Percentiles rank a stretch among this genome's conserved stretches.
Evolutionary conservation across 371 early-diverging fungal species (phyloP).

Genomic region (Mucor sp.): DNA sequence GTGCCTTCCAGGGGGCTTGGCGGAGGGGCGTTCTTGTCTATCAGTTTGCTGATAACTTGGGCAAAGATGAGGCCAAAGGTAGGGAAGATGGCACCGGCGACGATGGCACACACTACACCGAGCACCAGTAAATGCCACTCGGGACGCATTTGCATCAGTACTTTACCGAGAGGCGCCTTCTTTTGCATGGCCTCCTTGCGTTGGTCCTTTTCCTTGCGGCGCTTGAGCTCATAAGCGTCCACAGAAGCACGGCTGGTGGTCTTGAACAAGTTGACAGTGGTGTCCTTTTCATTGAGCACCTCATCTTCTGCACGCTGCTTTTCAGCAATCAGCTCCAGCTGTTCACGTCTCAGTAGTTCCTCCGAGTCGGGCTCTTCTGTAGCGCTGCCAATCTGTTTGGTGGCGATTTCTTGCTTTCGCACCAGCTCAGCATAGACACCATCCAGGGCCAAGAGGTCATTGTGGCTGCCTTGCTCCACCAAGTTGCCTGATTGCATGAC

Average conservation of each 20-base stretch:
- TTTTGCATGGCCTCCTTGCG: conserved; percentile 43
- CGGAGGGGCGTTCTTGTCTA: conserved; percentile 19
- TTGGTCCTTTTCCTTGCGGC: conserved; percentile 44
- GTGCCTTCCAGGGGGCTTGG: conserved; percentile 52
- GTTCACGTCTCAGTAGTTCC: conserved; percentile 39
- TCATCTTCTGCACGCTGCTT: conserved; percentile 22
- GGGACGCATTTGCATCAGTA: conserved; percentile 37
- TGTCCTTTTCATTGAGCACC: conserved; percentile 24
- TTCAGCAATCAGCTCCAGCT: conserved; percentile 31
- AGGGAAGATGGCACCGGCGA: conserved; percentile 66
- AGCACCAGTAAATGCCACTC: conserved; percentile 42
- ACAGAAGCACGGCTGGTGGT: conserved; percentile 38
- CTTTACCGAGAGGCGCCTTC: conserved; percentile 51
- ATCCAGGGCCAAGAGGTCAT: conserved; percentile 52
- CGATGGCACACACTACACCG: conserved; percentile 49
- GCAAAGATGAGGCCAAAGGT: conserved; percentile 51
- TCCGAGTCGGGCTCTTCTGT: conserved; percentile 27
- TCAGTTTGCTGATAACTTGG: conserved; percentile 32
- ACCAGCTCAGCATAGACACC: conserved; percentile 64
- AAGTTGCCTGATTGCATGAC: conserved; percentile 76
- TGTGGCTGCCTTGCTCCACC: conserved; percentile 75
- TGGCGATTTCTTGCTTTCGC: conserved; percentile 57
- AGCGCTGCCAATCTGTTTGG: conserved; percentile 20
- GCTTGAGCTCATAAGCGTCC: conserved; percentile 53
- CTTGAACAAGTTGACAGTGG: conserved; percentile 26